These are phyloP conservation scores for Cucurbita argyrosperma DNA, from an alignment of 306 rosid genomes.

Conservation along the genomic window DNA sequence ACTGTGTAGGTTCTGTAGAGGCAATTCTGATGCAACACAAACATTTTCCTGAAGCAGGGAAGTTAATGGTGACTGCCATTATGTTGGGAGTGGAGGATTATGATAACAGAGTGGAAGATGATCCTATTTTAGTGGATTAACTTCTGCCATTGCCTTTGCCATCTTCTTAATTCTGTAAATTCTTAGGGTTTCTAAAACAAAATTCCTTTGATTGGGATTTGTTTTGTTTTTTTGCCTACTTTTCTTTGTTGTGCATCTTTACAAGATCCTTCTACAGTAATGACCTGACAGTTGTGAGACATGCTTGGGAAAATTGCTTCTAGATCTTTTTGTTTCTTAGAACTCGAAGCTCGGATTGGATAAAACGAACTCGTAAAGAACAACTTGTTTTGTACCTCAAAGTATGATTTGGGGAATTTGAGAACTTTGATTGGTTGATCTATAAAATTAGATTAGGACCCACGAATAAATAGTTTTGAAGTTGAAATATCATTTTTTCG, in stretches of 20 bases:
- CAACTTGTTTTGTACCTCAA: too few species aligned
- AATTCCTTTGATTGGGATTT: background rate
- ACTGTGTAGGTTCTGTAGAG: conserved; percentile 71
- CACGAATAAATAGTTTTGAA: too few species aligned
- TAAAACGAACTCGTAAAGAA: too few species aligned
- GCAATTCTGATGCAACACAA: conserved; percentile 74
- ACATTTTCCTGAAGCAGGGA: conserved; percentile 81
- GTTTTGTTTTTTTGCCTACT: background rate
- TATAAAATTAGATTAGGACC: too few species aligned
- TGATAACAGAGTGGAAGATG: conserved; percentile 29
- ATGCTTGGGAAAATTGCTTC: background rate
- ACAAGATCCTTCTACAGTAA: too few species aligned
- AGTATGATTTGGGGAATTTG: too few species aligned
- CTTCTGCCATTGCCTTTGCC: background rate
- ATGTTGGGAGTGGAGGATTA: conserved; percentile 50
- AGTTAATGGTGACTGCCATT: conserved; percentile 76
- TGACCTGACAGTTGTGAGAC: too few species aligned
- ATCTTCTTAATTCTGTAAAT: background rate
- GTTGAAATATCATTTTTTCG: too few species aligned
- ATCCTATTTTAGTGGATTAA: conserved; percentile 51
- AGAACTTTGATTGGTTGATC: too few species aligned
- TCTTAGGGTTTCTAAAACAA: background rate
- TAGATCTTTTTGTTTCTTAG: background rate
- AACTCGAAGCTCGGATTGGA: too few species aligned
- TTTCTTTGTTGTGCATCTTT: background rate